phyloP scores from a whole-genome alignment of 352 stramenopile genomes.

The Pythium grandisporangium region DNA sequence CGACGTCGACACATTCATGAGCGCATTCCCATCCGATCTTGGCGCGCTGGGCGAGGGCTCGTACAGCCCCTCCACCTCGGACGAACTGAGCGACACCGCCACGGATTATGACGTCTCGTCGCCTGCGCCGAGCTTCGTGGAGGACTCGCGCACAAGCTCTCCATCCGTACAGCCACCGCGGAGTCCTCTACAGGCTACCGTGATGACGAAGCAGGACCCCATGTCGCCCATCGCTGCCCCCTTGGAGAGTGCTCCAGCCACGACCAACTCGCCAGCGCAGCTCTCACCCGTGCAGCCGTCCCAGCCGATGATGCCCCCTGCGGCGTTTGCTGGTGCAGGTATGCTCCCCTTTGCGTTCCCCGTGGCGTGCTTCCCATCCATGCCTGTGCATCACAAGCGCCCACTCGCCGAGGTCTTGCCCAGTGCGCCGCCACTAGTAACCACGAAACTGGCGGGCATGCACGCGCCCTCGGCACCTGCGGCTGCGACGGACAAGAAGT shows the following conservation, averaged over 20 bases:
- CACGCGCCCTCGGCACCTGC: constrained; percentile 4
- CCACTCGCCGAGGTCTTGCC: constrained; percentile 36
- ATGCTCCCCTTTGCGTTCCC: constrained; percentile 53
- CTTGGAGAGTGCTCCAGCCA: too few relatives aligned
- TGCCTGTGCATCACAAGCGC: constrained; percentile 45
- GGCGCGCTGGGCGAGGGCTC: constrained; percentile 19
- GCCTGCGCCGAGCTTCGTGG: constrained; percentile 24
- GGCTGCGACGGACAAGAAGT: constrained; percentile 36
- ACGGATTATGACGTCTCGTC: constrained; percentile 25
- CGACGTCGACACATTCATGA: constrained; percentile 12
- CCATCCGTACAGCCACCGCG: constrained; percentile 12
- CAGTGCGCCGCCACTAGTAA: too few relatives aligned
- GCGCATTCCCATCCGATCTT: background rate
- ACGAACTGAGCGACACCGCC: background rate
- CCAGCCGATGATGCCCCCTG: background rate
- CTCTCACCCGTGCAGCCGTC: background rate
- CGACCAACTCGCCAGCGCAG: background rate
- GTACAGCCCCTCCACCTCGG: constrained; percentile 8
- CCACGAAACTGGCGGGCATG: too few relatives aligned
- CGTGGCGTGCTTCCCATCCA: constrained; percentile 42
- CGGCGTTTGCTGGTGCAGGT: background rate
- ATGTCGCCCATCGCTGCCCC: too few relatives aligned
- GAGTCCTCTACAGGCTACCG: constrained; percentile 3
- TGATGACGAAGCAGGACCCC: constrained; percentile 10
- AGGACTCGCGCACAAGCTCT: constrained; percentile 7